Evolutionary conservation across 202 grass and related monocot genomes (phyloP), one percentile per base, ranked within the genome.

Genomic region (Musa balbisiana): DNA sequence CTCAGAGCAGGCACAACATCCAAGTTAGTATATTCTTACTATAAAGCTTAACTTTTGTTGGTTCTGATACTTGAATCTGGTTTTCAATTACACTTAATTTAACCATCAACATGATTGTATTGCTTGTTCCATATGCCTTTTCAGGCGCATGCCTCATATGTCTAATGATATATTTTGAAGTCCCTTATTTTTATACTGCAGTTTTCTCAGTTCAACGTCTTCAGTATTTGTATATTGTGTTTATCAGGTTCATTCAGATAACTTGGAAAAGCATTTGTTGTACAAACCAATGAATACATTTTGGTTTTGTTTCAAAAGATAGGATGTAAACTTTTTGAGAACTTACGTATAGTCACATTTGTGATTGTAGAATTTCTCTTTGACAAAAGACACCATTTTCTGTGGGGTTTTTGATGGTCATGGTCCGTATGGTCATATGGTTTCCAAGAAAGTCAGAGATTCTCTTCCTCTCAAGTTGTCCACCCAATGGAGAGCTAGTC

Each of bases 401-500:
- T 77, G 75, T 52, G 75, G 75, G 14, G 62, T 77, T 23, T 77
- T 77, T 65, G 75, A 77, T 77, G 75, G 75, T n/a, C 75, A 77
- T 64, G 75, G 75, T 14, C 75, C 75, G n/a, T 66, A 52, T 66
- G 75, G 75, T 25, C 75, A 77, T 77, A 77, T 77, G 75, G 75
- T 77, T 77, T 19, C 75, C 20, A 77, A 64, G 62, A 77, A 65
- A 77, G 75, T 77, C 43, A 51, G 75, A 65, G 75, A 77, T 77
- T 77, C 58, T 66, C 75, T 77, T 77, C 75, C 75, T 65, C n/a
- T 77, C 14, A 77, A 66, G 60, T 77, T 77, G 75, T 64, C 19
- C 62, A 77, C 43, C 11, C n/a, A 60, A 14, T 52, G 75, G 75
- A 77, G 62, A 25, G 20, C 75, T 65, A 53, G 49, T 53, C 43